These are phyloP conservation scores for Aspergillus clavatus DNA, from an alignment of 2,329 filamentous ascomycete genomes.

Conservation along the genomic window DNA sequence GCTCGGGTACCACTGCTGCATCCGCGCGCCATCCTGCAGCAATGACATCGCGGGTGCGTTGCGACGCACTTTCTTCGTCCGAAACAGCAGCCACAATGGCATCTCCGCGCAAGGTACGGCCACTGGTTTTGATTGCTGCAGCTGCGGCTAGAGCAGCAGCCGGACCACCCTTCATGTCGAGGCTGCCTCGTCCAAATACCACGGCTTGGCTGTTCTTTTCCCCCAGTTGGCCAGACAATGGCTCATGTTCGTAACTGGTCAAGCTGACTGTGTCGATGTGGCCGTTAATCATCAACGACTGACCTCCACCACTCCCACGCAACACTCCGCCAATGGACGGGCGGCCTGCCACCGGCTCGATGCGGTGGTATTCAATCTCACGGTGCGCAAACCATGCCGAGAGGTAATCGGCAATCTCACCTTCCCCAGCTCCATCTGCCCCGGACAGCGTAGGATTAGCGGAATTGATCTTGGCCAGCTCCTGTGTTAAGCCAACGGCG, in stretches of 20 bases:
- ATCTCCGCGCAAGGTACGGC: slow-evolving; percentile 40
- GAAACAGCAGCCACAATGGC: slow-evolving; percentile 52
- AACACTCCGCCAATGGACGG: slow-evolving; percentile 50
- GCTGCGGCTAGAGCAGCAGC: slow-evolving; percentile 46
- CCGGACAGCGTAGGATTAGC: slow-evolving; percentile 44
- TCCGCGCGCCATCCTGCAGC: slow-evolving; percentile 52
- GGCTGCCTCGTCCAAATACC: slow-evolving; percentile 45
- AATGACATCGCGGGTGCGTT: slow-evolving; percentile 49
- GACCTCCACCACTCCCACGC: slow-evolving; percentile 45
- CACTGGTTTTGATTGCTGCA: slow-evolving; percentile 33
- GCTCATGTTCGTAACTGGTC: slow-evolving; percentile 44
- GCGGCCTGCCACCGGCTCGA: slow-evolving; percentile 45
- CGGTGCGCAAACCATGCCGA: slow-evolving; percentile 50
- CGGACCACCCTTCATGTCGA: slow-evolving; percentile 52
- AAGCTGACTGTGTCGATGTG: slow-evolving; percentile 52
- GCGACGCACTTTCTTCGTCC: slow-evolving; percentile 50
- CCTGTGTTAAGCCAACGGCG: slow-evolving; percentile 41
- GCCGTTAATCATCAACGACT: slow-evolving; percentile 50
- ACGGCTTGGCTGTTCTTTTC: slow-evolving; percentile 30
- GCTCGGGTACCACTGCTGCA: slow-evolving; percentile 48
- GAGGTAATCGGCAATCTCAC: slow-evolving; percentile 45
- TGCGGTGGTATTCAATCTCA: slow-evolving; percentile 47
- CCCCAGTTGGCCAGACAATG: slow-evolving; percentile 40
- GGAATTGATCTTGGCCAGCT: slow-evolving; percentile 48
- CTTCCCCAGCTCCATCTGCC: slow-evolving; percentile 44